Evolutionary conservation across 2,329 filamentous ascomycete species (phyloP).

Genomic region (Verticillium isaacii): DNA sequence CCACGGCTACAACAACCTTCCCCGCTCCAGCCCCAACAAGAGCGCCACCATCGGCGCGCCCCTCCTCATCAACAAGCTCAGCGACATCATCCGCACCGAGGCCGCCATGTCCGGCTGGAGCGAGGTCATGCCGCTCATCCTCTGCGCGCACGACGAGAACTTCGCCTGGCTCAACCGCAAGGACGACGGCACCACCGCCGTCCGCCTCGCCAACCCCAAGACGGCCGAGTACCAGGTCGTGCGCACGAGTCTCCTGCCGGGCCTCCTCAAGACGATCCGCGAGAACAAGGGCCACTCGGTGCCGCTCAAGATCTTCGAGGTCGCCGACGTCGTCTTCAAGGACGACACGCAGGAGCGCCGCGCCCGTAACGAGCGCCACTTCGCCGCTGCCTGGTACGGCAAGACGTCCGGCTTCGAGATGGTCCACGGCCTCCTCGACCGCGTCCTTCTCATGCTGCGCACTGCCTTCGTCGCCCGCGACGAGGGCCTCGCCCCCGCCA

Average conservation of each 20-base stretch:
- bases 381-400: conserved; percentile 92
- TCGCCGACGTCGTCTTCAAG: conserved; percentile 88
- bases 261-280: conserved; percentile 85
- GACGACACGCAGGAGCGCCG: conserved; percentile 77
- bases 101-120: conserved; percentile 92
- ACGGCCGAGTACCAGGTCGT: conserved; percentile 91
- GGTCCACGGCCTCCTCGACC: conserved; percentile 89
- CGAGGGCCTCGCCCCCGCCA: conserved; percentile 52
- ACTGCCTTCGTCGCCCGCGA: conserved; percentile 74
- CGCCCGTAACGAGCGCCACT: conserved; percentile 88
- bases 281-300: conserved; percentile 88
- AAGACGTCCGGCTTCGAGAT: conserved; percentile 93
- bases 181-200: conserved; percentile 78
- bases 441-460: conserved; percentile 87
- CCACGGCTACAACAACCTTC: conserved; percentile 96
- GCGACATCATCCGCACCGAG: conserved; percentile 84
- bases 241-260: conserved; percentile 78
- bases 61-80: conserved; percentile 88
- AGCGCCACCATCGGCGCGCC: conserved; percentile 82
- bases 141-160: conserved; percentile 98
- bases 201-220: conserved; percentile 88
- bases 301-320: conserved; percentile 90
- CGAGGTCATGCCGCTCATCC: conserved; percentile 91
- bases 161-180: conserved; percentile 90
- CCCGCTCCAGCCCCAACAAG: conserved; percentile 79